Evolutionary conservation across 2,329 filamentous ascomycete genomes (phyloP), one percentile per base, ranked within the genome.

Genomic region (Fusarium agapanthi): DNA sequence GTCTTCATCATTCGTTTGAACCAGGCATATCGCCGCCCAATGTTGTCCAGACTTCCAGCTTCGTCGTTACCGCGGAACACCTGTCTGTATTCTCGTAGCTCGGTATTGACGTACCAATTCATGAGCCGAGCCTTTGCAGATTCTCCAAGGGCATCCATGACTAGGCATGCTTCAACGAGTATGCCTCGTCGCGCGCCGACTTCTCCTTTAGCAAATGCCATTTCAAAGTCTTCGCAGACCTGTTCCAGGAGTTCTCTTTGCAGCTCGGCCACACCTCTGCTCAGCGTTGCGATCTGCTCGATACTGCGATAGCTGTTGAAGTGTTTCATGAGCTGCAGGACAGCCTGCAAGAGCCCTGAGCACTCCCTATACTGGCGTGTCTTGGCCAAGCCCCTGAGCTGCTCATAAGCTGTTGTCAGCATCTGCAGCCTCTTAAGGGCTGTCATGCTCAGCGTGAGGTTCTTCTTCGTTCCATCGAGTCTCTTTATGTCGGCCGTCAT

Each of bases 401-500:
- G 96, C 80, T 98, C 96, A 83, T 98, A 99, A n/a, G 96, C 96
- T 7, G 96, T 98, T 10, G 96, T 98, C 80, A 99, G 85, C 96
- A 99, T 99, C 86, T 99, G 96, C 76, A 99, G 87, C 51, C 96
- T 89, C 86, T 99, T 99, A 78, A 99, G 86, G 28, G 95, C 95
- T 47, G 96, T 99, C 96, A 99, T 99, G 74, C 95, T 98, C 60
- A 97, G 88, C 15, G 96, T 98, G 69, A 99, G 87, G 83, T 99
- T 99, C 82, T 92, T 92, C 86, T 99, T 99, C 41, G 96, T 98
- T 81, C 93, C 93, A 83, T 99, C 96, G 73, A 99, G 88, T 75
- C 95, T 91, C 85, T 99, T 99, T 81, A 99, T 99, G 79, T 99
- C 96, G 65, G 96, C 95, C 69, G 96, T 99, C 96, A 99, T 99